phyloP scores from a whole-genome alignment of 2,329 filamentous ascomycete species.

The Teratosphaeria viscida region DNA sequence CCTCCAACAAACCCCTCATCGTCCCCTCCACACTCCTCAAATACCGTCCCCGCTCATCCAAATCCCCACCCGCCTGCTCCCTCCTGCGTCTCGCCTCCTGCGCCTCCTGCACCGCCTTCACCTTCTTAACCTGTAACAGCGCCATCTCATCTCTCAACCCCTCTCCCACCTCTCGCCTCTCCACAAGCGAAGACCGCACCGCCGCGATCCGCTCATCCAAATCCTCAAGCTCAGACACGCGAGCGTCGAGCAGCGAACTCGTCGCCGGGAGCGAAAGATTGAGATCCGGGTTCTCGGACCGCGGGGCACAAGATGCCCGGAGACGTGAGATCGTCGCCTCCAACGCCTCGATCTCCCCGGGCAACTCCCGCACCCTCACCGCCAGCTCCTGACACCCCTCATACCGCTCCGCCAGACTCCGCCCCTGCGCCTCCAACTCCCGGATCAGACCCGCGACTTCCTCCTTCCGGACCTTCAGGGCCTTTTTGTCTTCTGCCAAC shows the following conservation, averaged over 20 bases:
- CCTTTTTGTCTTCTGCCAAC: constrained; percentile 58
- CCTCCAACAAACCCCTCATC: constrained; percentile 53
- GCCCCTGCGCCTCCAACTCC: constrained; percentile 57
- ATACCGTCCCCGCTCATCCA: constrained; percentile 69
- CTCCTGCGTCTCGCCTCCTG: constrained; percentile 59
- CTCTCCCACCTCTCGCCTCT: constrained; percentile 57
- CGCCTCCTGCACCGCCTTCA: constrained; percentile 56
- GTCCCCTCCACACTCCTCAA: constrained; percentile 56
- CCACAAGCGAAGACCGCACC: constrained; percentile 52
- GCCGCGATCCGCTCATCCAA: constrained; percentile 34
- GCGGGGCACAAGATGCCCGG: constrained; percentile 24
- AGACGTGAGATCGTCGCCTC: constrained; percentile 40
- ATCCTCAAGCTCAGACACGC: constrained; percentile 31
- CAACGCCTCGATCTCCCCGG: constrained; percentile 42
- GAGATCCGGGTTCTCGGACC: constrained; percentile 28
- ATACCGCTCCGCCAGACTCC: constrained; percentile 47
- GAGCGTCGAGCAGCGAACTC: constrained; percentile 27
- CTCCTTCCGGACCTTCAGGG: constrained; percentile 68
- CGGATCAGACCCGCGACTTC: constrained; percentile 64
- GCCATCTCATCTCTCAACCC: constrained; percentile 57
- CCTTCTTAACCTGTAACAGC: constrained; percentile 56
- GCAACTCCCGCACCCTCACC: constrained; percentile 41
- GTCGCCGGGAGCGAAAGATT: constrained; percentile 36
- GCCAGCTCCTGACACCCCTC: constrained; percentile 44
- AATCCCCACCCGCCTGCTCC: constrained; percentile 57